Evolutionary conservation across 306 rosid species (phyloP).

Genomic region (Cicer bijugum): DNA sequence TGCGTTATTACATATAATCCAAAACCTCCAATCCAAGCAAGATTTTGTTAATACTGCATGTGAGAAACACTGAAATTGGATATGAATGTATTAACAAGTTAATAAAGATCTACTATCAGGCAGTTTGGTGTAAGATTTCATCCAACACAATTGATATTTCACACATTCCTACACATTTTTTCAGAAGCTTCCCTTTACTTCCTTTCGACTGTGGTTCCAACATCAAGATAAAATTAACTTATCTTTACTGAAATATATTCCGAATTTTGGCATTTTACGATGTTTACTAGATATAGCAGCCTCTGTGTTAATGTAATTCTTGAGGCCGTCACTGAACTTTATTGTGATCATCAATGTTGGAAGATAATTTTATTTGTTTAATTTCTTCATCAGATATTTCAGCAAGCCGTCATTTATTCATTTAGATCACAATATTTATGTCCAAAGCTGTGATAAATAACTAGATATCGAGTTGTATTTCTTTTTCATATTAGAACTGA

Average conservation of each 20-base stretch:
- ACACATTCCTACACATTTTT: background rate
- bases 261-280: constrained; percentile 3
- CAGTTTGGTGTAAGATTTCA: background rate
- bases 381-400: constrained; percentile 9
- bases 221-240: constrained; percentile 4
- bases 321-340: background rate
- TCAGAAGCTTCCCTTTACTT: background rate
- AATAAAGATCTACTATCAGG: constrained; percentile 12
- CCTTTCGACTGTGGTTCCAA: background rate
- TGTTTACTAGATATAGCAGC: background rate
- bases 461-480: constrained; percentile 18
- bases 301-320: constrained; percentile 11
- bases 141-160: background rate
- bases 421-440: background rate
- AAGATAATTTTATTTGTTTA: constrained; percentile 24
- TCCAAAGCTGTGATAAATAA: constrained; percentile 8
- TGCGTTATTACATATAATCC: constrained; percentile 23
- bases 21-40: constrained; percentile 11
- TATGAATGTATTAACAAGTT: constrained; percentile 5
- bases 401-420: constrained; percentile 23
- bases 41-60: constrained; percentile 30
- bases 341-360: constrained; percentile 40
- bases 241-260: constrained; percentile 6
- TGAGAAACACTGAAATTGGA: constrained; percentile 34
- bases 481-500: constrained; percentile 3